Conservation (phyloP, 495 filamentous ascomycete genomes). For the Hypoxylon lienhwacheense region DNA sequence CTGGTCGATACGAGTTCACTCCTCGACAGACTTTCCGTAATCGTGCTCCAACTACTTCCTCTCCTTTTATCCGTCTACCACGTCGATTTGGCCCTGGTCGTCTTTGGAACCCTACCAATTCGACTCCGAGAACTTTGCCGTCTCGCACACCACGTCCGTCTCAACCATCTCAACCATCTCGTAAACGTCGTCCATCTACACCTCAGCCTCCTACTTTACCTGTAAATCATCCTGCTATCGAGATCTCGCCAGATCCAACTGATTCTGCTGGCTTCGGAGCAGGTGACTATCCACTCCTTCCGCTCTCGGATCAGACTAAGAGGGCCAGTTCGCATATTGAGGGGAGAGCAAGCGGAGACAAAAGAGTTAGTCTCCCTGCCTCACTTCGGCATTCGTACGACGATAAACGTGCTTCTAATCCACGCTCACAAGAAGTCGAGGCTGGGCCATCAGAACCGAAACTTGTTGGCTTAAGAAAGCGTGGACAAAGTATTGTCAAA, state of each 20-base stretch:
- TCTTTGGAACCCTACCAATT: conserved; percentile 68
- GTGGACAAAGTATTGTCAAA: conserved; percentile 40
- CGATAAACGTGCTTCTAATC: conserved; percentile 47
- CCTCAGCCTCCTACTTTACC: conserved; percentile 53
- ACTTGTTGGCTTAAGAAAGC: conserved; percentile 36
- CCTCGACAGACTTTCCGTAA: conserved; percentile 52
- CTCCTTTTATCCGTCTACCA: conserved; percentile 38
- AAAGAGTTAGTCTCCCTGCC: conserved; percentile 67
- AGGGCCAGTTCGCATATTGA: conserved; percentile 66
- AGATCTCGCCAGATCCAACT: conserved; percentile 36
- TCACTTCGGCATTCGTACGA: conserved; percentile 55
- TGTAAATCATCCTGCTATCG: conserved; percentile 46
- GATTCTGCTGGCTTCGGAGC: conserved; percentile 45
- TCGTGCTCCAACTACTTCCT: conserved; percentile 34
- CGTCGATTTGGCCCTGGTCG: conserved; percentile 48
- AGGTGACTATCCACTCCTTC: conserved; percentile 70
- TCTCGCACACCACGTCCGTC: conserved; percentile 20
- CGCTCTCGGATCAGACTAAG: conserved; percentile 66
- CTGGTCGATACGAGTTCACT: conserved; percentile 40
- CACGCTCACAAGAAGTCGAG: conserved; percentile 38
- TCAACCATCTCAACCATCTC: conserved; percentile 10
- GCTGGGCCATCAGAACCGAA: conserved; percentile 42
- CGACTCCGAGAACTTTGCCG: conserved; percentile 53
- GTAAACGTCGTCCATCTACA: conserved; percentile 47
- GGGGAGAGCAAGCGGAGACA: conserved; percentile 63